Conservation (phyloP, 495 filamentous ascomycete species). For the Aspergillus indologenus region DNA sequence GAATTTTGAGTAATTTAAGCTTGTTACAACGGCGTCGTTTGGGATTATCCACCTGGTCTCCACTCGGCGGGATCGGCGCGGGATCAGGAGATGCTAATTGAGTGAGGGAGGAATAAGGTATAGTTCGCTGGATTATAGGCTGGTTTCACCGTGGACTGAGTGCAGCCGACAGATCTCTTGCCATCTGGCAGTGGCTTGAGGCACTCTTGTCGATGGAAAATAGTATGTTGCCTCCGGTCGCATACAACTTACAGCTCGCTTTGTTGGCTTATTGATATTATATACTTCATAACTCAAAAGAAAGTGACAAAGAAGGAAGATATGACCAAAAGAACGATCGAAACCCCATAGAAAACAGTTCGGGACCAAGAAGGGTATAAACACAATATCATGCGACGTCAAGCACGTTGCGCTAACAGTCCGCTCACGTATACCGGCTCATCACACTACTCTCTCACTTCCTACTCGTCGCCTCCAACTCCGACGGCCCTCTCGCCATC, state of each 20-base stretch:
- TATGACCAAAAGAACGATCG: background rate
- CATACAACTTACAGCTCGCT: background rate
- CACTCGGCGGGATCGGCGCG: background rate
- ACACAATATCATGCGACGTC: background rate
- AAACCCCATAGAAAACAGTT: background rate
- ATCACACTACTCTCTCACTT: background rate
- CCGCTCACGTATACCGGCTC: background rate
- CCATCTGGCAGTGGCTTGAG: background rate
- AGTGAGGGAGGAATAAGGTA: background rate
- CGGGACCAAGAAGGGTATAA: background rate
- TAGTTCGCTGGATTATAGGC: background rate
- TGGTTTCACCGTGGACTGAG: background rate
- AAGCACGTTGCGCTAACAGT: no score
- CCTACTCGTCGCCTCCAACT: conserved; percentile 26
- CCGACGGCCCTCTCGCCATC: conserved; percentile 18
- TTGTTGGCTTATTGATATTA: background rate
- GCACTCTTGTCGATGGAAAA: background rate
- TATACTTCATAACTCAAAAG: background rate
- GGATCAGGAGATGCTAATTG: background rate
- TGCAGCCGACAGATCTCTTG: background rate
- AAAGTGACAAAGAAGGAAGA: background rate
- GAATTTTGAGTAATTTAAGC: background rate
- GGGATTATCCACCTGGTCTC: background rate
- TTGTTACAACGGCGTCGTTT: background rate
- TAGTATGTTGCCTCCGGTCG: background rate